A percentile compares a stretch with the other conserved stretches of the same genome.
These are phyloP conservation scores for Diversispora epigaea DNA, from an alignment of 192 early-diverging fungal genomes.

Conservation along the genomic window DNA sequence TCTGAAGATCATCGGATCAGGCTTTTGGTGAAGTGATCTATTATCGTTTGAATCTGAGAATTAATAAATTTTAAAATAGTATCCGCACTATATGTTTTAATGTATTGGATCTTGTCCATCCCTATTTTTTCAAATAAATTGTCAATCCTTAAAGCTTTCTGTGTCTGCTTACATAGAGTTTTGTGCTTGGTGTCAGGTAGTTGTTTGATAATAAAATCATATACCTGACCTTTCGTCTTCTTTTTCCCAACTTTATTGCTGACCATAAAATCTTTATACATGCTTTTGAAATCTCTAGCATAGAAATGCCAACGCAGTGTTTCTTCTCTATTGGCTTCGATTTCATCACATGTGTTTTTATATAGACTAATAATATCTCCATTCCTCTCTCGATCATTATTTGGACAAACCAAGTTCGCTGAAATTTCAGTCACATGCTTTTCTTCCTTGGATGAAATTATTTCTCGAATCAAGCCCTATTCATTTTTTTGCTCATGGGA, in stretches of 20 bases:
- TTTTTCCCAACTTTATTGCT: neutral
- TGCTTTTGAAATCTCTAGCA: conserved; percentile 1
- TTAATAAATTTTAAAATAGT: no score
- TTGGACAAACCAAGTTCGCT: neutral
- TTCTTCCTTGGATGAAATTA: neutral
- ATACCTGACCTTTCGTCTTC: conserved; percentile 3
- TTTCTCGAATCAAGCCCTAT: conserved; percentile 15
- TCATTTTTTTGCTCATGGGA: neutral
- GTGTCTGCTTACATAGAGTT: no score
- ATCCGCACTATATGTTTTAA: no score
- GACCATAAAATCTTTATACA: conserved; percentile 9
- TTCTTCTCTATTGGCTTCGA: no score
- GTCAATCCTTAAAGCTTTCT: no score
- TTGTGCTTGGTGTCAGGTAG: no score
- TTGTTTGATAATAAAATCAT: conserved; percentile 24
- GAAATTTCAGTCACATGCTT: conserved; percentile 17
- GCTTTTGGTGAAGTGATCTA: conserved; percentile 1
- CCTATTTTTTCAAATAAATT: no score
- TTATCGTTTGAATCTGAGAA: neutral
- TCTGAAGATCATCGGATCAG: conserved; percentile 14
- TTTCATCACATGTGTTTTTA: no score
- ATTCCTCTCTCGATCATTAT: no score
- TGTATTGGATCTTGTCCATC: no score
- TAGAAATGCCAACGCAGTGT: neutral
- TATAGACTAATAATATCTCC: no score